These are phyloP conservation scores for Botrytis sinoallii DNA, from an alignment of 2,329 filamentous ascomycete genomes.

Conservation along the genomic window DNA sequence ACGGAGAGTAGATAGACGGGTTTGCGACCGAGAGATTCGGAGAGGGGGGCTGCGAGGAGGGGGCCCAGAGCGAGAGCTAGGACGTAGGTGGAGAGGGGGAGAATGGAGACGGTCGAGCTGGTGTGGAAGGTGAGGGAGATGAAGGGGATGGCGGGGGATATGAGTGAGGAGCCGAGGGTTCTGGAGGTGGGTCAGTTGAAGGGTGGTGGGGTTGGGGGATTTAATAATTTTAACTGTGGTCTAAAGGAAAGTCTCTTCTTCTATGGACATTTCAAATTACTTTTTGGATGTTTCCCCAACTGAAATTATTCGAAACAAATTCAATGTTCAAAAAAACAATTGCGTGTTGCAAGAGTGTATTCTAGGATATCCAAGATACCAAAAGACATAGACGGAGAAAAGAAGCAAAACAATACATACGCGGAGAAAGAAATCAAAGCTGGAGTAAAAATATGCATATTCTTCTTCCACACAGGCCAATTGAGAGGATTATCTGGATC, in stretches of 20 bases:
- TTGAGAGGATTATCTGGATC: background rate
- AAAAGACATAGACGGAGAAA: background rate
- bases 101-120: background rate
- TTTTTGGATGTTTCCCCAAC: background rate
- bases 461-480: background rate
- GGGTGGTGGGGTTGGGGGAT: background rate
- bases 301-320: background rate
- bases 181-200: background rate
- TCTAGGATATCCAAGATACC: background rate
- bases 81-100: conserved; percentile 43
- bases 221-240: background rate
- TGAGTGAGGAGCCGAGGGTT: background rate
- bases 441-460: background rate
- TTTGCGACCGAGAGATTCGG: conserved; percentile 54
- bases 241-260: background rate
- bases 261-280: background rate
- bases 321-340: background rate
- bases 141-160: background rate
- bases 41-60: conserved; percentile 56
- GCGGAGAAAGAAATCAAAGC: background rate
- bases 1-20: conserved; percentile 44
- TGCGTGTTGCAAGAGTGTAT: background rate
- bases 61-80: conserved; percentile 62
- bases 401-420: background rate
- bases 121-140: background rate